A percentile compares a stretch with the other conserved stretches of the same genome.
These are phyloP conservation scores for Leccinellum albellum DNA, from an alignment of 768 basidiomycete species.

Conservation along the genomic window DNA sequence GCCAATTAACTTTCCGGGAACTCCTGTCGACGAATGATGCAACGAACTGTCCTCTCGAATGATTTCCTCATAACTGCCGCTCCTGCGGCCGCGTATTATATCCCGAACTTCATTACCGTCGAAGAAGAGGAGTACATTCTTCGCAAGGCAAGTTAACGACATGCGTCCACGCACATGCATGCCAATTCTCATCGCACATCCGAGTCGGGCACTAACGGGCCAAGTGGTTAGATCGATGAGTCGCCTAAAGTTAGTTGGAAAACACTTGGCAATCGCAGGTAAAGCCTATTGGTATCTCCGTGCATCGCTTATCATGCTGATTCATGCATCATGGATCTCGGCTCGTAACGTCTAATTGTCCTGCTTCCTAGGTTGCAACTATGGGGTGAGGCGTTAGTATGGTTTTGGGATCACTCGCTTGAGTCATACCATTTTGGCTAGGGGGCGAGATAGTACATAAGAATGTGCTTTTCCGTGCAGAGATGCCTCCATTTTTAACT, in stretches of 20 bases:
- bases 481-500: slow-evolving; percentile 67
- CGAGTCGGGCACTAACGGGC: slow-evolving; percentile 16
- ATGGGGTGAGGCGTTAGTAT: slow-evolving; percentile 48
- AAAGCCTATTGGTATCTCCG: neutral
- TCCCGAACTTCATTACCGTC: slow-evolving; percentile 72
- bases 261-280: slow-evolving; percentile 34
- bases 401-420: neutral
- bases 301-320: slow-evolving; percentile 3
- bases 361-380: slow-evolving; percentile 54
- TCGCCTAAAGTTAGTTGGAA: slow-evolving; percentile 84
- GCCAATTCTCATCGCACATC: neutral
- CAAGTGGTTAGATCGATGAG: slow-evolving; percentile 58
- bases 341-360: neutral
- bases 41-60: slow-evolving; percentile 3
- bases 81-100: slow-evolving; percentile 52
- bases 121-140: slow-evolving; percentile 77
- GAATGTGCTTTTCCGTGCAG: slow-evolving; percentile 62
- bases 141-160: slow-evolving; percentile 54
- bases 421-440: slow-evolving; percentile 25
- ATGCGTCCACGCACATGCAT: neutral
- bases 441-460: slow-evolving; percentile 74
- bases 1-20: neutral
- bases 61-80: slow-evolving; percentile 24
- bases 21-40: slow-evolving; percentile 5
- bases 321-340: neutral